phyloP scores from a whole-genome alignment of 176 grass and related monocot genomes.

The Areca catechu region DNA sequence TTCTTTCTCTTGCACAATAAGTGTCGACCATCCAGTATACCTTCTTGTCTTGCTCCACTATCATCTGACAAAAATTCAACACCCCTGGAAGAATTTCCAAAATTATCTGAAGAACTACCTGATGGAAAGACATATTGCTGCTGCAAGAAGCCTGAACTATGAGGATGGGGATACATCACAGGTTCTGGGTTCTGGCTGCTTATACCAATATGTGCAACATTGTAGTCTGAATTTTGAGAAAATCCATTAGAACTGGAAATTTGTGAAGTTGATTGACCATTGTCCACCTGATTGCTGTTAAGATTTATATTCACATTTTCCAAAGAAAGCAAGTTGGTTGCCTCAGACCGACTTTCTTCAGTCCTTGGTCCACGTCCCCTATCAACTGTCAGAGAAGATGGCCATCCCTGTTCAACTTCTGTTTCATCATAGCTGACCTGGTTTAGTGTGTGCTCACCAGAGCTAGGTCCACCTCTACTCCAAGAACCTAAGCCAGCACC shows the following conservation, averaged over 20 bases:
- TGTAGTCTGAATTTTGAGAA: not conserved
- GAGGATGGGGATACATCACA: not conserved
- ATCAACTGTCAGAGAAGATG: constrained; percentile 1
- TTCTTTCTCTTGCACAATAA: not conserved
- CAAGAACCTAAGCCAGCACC: not conserved
- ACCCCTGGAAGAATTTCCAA: not conserved
- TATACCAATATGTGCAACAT: not conserved
- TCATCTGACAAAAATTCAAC: not conserved
- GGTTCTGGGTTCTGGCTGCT: not conserved
- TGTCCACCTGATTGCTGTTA: not conserved
- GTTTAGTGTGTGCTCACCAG: not conserved
- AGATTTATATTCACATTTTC: not conserved
- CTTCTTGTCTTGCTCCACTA: not conserved
- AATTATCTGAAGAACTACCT: not conserved
- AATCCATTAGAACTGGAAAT: too few relatives aligned
- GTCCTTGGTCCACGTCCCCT: not conserved
- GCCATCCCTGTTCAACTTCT: not conserved
- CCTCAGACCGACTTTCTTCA: not conserved
- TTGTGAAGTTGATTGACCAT: not conserved
- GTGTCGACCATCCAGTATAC: not conserved
- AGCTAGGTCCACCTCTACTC: not conserved
- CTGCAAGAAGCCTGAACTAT: not conserved
- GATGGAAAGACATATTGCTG: not conserved
- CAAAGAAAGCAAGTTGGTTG: not conserved
- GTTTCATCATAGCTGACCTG: not conserved